These are phyloP conservation scores for Saccharomycopsis lassenensis DNA, from an alignment of 805 yeast species.

Conservation along the genomic window DNA sequence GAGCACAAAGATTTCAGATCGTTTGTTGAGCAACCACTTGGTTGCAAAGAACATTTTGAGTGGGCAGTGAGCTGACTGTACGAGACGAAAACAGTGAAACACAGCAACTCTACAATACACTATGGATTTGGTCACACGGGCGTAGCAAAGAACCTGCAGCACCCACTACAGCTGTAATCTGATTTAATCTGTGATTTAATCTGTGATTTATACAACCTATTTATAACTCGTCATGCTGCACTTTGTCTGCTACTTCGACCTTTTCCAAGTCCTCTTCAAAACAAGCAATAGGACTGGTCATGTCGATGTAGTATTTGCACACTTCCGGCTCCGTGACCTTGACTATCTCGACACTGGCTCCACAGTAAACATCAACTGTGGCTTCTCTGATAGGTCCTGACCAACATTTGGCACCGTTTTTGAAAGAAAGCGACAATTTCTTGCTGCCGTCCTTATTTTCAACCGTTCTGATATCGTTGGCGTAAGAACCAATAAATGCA, in stretches of 20 bases:
- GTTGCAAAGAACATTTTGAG: too few species aligned
- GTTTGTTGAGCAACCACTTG: too few species aligned
- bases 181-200: too few species aligned
- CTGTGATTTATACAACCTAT: too few species aligned
- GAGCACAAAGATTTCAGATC: too few species aligned
- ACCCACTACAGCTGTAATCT: too few species aligned
- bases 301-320: conserved; percentile 59
- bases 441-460: conserved; percentile 19
- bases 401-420: conserved; percentile 78
- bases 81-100: too few species aligned
- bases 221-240: conserved; percentile 1
- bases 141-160: too few species aligned
- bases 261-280: conserved; percentile 12
- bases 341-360: conserved; percentile 41
- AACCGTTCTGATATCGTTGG: conserved; percentile 7
- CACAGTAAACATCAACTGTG: conserved; percentile 54
- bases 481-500: conserved; percentile 40
- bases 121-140: too few species aligned
- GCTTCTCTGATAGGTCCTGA: conserved; percentile 83
- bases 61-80: too few species aligned
- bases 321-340: conserved; percentile 80
- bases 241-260: background rate
- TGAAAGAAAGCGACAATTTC: conserved; percentile 30
- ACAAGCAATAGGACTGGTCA: conserved; percentile 34
- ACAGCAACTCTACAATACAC: too few species aligned